Evolutionary conservation across 2,329 filamentous ascomycete species (phyloP).

Genomic region (Verticillium zaregamsianum): DNA sequence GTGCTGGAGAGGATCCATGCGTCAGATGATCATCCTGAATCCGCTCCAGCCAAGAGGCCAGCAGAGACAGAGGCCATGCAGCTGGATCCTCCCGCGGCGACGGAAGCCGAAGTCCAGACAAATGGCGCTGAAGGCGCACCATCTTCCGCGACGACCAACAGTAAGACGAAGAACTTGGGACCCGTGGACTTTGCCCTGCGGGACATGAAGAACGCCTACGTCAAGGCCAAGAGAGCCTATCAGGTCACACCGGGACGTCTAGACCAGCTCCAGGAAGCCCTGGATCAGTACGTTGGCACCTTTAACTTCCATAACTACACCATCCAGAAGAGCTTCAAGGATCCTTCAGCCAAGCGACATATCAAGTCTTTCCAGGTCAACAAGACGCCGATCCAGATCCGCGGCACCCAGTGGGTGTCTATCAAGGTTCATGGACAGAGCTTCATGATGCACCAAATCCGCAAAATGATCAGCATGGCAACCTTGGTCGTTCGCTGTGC

Average conservation of each 20-base stretch:
- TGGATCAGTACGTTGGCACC: constrained; percentile 77
- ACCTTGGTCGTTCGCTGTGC: constrained; percentile 81
- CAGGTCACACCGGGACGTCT: constrained; percentile 72
- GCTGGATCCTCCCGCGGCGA: constrained; percentile 2
- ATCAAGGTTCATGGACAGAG: constrained; percentile 95
- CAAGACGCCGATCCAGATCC: constrained; percentile 72
- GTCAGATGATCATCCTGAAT: constrained; percentile 19
- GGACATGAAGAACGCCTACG: constrained; percentile 75
- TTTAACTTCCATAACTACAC: constrained; percentile 98
- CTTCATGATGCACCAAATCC: constrained; percentile 99
- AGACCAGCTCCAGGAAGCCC: constrained; percentile 67
- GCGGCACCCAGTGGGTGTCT: constrained; percentile 91
- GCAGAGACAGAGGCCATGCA: constrained; percentile 14
- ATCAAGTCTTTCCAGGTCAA: constrained; percentile 91
- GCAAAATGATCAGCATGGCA: constrained; percentile 97
- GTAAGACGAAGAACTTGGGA: constrained; percentile 34
- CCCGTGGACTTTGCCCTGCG: constrained; percentile 64
- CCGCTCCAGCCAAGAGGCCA: constrained; percentile 8
- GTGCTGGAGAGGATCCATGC: constrained; percentile 60
- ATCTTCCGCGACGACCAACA: constrained; percentile 17
- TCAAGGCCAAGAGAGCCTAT: constrained; percentile 78
- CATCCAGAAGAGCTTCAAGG: constrained; percentile 75
- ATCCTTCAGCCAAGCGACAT: constrained; percentile 80
- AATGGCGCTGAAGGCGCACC: constrained; percentile 11
- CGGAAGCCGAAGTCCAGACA: constrained; percentile 7